Conservation (phyloP, 305 asterid genomes). For the Fraxinus angustifolia region DNA sequence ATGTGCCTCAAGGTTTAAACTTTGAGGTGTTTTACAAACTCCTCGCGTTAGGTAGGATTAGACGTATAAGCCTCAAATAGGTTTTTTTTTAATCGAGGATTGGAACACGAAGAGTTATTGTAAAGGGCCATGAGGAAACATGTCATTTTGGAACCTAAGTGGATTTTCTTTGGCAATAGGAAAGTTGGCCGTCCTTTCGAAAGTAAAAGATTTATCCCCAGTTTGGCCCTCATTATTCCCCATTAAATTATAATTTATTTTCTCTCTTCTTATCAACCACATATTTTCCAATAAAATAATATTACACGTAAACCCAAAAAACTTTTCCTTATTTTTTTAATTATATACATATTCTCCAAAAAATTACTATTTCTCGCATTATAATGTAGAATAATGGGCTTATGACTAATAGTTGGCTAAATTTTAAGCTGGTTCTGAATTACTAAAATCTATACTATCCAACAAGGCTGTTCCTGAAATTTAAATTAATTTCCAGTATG, state of each 20-base stretch:
- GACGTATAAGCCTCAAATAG: neutral
- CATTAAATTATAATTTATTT: too few species aligned
- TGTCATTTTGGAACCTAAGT: neutral
- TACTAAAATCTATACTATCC: neutral
- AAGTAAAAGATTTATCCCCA: neutral
- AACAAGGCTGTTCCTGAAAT: neutral
- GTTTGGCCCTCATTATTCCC: too few species aligned
- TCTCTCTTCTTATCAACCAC: too few species aligned
- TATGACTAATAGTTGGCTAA: neutral
- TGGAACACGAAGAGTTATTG: neutral
- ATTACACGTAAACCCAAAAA: too few species aligned
- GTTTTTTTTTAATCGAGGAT: neutral
- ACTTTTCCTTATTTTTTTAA: too few species aligned
- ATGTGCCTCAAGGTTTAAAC: neutral
- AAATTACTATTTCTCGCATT: too few species aligned
- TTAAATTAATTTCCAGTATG: neutral
- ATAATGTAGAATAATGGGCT: neutral
- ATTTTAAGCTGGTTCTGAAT: neutral
- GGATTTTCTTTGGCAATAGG: neutral
- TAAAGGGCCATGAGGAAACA: neutral
- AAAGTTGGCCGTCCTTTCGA: neutral
- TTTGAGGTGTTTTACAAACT: neutral
- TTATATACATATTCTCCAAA: too few species aligned
- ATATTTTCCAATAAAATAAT: too few species aligned
- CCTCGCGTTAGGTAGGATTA: neutral